Conservation (phyloP, 2,329 filamentous ascomycete genomes). For the Penicillium sp. region DNA sequence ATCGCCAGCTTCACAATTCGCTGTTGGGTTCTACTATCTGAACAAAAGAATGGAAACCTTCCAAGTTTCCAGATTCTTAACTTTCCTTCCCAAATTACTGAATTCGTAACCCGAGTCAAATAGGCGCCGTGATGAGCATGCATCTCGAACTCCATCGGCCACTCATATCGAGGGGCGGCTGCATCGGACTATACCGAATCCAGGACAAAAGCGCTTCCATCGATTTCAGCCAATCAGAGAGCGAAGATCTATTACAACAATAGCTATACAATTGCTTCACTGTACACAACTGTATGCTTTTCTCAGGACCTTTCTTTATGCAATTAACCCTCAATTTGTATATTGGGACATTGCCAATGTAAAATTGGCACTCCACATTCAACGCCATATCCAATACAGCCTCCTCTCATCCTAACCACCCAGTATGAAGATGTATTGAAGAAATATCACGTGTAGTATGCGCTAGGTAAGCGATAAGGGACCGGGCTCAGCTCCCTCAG, state of each 20-base stretch:
- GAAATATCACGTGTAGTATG: conserved; percentile 7
- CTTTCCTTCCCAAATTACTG: not conserved
- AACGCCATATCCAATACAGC: not conserved
- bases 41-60: not conserved
- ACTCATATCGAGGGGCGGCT: conserved; percentile 3
- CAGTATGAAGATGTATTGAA: not conserved
- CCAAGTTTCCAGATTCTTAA: not conserved
- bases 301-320: not conserved
- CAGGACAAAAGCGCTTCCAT: conserved; percentile 8
- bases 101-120: not conserved
- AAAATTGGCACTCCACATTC: not conserved
- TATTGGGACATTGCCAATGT: not conserved
- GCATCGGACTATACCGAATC: conserved; percentile 1
- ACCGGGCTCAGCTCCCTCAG: conserved; percentile 1
- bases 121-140: conserved; percentile 11
- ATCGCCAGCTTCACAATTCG: not conserved
- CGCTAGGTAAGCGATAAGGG: conserved; percentile 9
- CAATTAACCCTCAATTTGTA: not conserved
- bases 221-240: not conserved
- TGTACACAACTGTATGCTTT: not conserved
- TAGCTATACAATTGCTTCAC: conserved; percentile 2
- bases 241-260: not conserved
- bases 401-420: not conserved
- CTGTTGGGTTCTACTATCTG: not conserved
- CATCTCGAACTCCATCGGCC: not conserved